These are phyloP conservation scores for Rhodotorula sphaerocarpa DNA, from an alignment of 768 basidiomycete species.

Conservation along the genomic window DNA sequence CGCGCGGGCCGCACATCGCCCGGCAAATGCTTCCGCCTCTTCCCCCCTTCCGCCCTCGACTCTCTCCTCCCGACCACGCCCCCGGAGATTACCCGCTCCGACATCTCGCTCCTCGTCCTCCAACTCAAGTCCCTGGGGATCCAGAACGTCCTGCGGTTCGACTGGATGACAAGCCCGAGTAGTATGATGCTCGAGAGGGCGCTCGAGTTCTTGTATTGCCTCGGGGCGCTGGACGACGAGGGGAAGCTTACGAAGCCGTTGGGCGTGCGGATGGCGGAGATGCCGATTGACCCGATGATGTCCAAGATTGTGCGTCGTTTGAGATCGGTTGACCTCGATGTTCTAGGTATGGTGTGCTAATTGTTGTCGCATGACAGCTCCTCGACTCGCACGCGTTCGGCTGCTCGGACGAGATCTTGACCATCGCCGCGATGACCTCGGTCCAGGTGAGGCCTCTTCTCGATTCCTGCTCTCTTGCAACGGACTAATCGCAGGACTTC, in stretches of 20 bases:
- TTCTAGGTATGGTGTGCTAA: background rate
- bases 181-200: constrained; percentile 76
- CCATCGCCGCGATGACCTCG: constrained; percentile 90
- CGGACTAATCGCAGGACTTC: too few species aligned
- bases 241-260: constrained; percentile 66
- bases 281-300: constrained; percentile 83
- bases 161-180: constrained; percentile 85
- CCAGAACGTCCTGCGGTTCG: constrained; percentile 88
- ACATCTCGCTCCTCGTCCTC: constrained; percentile 81
- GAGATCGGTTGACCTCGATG: background rate
- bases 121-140: constrained; percentile 92
- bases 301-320: constrained; percentile 71
- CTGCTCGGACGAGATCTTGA: constrained; percentile 91
- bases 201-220: constrained; percentile 67
- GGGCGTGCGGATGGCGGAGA: constrained; percentile 83
- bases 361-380: constrained; percentile 50
- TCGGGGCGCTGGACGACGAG: constrained; percentile 65
- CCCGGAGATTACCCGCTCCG: constrained; percentile 83
- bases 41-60: constrained; percentile 57
- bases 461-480: background rate
- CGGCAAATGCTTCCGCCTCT: constrained; percentile 87
- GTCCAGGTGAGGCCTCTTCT: constrained; percentile 56
- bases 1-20: constrained; percentile 88
- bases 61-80: constrained; percentile 62
- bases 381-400: constrained; percentile 74